These are phyloP conservation scores for Cordyceps fumosorosea DNA, from an alignment of 2,329 filamentous ascomycete species.

Conservation along the genomic window DNA sequence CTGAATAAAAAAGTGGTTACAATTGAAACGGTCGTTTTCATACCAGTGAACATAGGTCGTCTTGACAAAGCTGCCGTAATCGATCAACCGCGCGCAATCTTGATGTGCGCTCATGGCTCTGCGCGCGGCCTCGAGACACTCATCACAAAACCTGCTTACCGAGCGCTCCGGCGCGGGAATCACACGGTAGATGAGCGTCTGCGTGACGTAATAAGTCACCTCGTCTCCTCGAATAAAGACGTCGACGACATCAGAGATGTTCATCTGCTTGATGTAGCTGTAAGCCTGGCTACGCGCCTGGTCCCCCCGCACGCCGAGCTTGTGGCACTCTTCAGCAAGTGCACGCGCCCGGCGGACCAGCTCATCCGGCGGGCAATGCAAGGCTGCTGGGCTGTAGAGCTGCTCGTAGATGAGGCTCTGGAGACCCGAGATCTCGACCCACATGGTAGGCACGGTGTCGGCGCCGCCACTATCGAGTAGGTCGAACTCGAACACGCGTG, in stretches of 20 bases:
- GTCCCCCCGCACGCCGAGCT: conserved; percentile 30
- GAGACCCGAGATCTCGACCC: conserved; percentile 49
- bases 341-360: conserved; percentile 33
- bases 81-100: conserved; percentile 37
- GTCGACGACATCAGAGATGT: conserved; percentile 34
- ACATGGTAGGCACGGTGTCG: conserved; percentile 40
- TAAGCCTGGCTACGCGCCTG: conserved; percentile 29
- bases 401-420: conserved; percentile 54
- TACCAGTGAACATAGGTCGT: conserved; percentile 48
- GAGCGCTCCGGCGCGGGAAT: conserved; percentile 40
- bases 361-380: conserved; percentile 33
- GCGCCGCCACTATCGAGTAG: conserved; percentile 27
- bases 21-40: conserved; percentile 13
- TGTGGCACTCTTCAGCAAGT: conserved; percentile 32
- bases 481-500: conserved; percentile 37
- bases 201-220: conserved; percentile 39
- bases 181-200: conserved; percentile 47
- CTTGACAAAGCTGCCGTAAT: conserved; percentile 33
- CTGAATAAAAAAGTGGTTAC: background rate
- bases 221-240: conserved; percentile 41
- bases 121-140: conserved; percentile 45
- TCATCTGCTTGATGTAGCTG: conserved; percentile 30
- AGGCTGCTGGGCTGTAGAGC: conserved; percentile 42
- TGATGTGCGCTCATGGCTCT: conserved; percentile 40
- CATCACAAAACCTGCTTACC: conserved; percentile 37